Conservation (phyloP, 1,284 basidiomycete species). For the Boletus smithii region DNA sequence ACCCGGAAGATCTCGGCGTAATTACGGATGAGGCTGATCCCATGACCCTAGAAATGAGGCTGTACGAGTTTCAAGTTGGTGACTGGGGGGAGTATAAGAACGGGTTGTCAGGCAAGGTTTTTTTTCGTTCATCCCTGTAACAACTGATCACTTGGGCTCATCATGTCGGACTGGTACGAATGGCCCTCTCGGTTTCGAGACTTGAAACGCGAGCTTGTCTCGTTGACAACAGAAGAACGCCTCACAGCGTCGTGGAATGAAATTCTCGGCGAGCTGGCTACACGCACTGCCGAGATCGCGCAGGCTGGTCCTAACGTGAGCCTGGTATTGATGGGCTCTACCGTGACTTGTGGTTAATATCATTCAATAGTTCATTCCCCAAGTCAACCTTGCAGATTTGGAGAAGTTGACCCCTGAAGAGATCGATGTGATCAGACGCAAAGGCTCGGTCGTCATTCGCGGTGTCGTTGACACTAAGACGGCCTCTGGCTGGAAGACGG, state of each 20-base stretch:
- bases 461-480: conserved; percentile 57
- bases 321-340: neutral
- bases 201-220: conserved; percentile 55
- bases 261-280: conserved; percentile 49
- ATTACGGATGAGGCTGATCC: neutral
- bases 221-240: conserved; percentile 45
- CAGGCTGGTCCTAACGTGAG: conserved; percentile 49
- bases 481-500: conserved; percentile 54
- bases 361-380: conserved; percentile 46
- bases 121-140: neutral
- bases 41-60: neutral
- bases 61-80: neutral
- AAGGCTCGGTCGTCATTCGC: conserved; percentile 60
- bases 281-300: conserved; percentile 43
- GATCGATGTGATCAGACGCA: conserved; percentile 49
- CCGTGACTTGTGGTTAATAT: neutral
- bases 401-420: conserved; percentile 44
- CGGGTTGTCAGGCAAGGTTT: neutral
- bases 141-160: neutral
- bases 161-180: conserved; percentile 13
- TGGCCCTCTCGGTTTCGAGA: conserved; percentile 48
- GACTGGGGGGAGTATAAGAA: conserved; percentile 13
- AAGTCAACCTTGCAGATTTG: conserved; percentile 57
- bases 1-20: conserved; percentile 6
- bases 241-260: conserved; percentile 56